phyloP scores from a whole-genome alignment of 176 grass and related monocot genomes.

The Juncus inflexus region DNA sequence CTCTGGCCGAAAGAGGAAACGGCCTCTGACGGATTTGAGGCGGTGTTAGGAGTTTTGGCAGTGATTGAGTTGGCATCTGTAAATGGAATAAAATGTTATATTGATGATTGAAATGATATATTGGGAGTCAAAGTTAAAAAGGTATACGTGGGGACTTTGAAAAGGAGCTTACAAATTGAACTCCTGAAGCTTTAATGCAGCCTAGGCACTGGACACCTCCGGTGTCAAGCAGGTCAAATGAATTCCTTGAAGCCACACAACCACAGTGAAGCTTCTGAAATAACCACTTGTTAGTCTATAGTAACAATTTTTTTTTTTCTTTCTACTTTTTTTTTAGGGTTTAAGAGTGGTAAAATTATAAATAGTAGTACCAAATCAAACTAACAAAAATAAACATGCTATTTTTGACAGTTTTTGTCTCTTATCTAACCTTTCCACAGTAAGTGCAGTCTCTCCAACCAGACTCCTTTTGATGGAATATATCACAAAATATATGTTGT shows the following conservation, averaged over 20 bases:
- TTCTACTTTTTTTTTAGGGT: not conserved
- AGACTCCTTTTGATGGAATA: constrained; percentile 97
- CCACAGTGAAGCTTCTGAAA: constrained; percentile 89
- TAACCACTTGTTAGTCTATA: not conserved
- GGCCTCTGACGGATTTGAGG: constrained; percentile 53
- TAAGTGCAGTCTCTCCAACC: constrained; percentile 97
- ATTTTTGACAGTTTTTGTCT: constrained; percentile 6
- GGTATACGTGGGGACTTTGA: too few relatives aligned
- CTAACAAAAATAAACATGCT: not conserved
- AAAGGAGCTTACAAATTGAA: constrained; percentile 63
- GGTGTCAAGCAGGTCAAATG: constrained; percentile 91
- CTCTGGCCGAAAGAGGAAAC: constrained; percentile 44
- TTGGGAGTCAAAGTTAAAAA: constrained; percentile 1
- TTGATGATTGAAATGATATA: not conserved
- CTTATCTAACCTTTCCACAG: constrained; percentile 80
- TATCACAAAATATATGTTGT: constrained; percentile 81
- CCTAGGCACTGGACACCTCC: constrained; percentile 82
- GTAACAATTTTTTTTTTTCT: not conserved
- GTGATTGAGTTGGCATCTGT: constrained; percentile 51
- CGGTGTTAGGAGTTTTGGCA: constrained; percentile 44
- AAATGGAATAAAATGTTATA: constrained; percentile 33
- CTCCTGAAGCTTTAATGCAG: constrained; percentile 69
- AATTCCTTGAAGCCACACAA: constrained; percentile 86
- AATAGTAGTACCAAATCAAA: not conserved
- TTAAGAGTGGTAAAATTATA: not conserved